Evolutionary conservation across 148 eudicot species (phyloP).

Genomic region (Arctostaphylos glauca): DNA sequence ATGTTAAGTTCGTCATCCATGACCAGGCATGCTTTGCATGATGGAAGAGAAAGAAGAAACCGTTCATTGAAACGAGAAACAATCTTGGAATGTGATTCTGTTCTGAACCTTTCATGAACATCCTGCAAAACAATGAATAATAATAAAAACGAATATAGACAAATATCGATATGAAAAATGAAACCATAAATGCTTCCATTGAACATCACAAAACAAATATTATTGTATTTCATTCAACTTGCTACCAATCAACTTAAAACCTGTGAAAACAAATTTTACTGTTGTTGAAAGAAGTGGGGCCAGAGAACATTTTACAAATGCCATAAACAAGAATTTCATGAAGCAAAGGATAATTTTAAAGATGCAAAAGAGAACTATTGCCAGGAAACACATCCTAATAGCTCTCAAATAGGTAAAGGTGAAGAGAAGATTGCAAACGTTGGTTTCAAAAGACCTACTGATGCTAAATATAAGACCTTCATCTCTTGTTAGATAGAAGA

Average conservation of each 20-base stretch:
- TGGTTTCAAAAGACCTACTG: too few species aligned
- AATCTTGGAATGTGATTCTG: constrained; percentile 76
- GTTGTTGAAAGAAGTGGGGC: too few species aligned
- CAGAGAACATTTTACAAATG: too few species aligned
- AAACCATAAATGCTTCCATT: neutral
- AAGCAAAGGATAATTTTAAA: neutral
- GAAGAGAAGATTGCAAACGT: constrained; percentile 1
- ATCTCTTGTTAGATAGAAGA: neutral
- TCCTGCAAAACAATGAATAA: constrained; percentile 46
- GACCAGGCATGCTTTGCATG: constrained; percentile 77
- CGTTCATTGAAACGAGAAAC: constrained; percentile 88
- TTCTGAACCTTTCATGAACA: constrained; percentile 86
- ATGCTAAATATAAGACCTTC: too few species aligned
- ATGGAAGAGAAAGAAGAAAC: constrained; percentile 75
- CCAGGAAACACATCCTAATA: neutral
- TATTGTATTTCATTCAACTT: neutral
- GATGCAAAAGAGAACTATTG: neutral
- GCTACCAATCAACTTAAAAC: neutral
- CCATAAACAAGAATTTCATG: neutral
- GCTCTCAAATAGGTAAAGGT: neutral
- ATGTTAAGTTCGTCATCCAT: constrained; percentile 91
- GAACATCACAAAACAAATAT: neutral
- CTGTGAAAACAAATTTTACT: neutral
- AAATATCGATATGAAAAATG: neutral
- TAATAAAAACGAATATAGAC: neutral